Percentiles rank a stretch among this genome's conserved stretches.
Conservation (phyloP, 2,329 filamentous ascomycete species). For the Verticillium longisporum region DNA sequence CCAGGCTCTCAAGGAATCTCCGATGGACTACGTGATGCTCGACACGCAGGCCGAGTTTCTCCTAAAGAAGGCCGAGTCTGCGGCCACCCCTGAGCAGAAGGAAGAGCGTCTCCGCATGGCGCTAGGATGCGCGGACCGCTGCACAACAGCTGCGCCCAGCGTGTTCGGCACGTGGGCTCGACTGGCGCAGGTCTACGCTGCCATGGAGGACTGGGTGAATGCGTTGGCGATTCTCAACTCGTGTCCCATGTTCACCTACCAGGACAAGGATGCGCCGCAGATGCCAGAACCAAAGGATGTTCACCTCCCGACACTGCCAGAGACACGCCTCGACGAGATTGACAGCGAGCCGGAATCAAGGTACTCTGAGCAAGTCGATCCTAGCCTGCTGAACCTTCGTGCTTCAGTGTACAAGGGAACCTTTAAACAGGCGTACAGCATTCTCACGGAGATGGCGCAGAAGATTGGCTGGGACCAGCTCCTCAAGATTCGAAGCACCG, state of each 20-base stretch:
- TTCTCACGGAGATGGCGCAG: constrained; percentile 90
- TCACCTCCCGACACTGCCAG: constrained; percentile 76
- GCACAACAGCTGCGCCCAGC: constrained; percentile 89
- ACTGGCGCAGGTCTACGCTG: constrained; percentile 87
- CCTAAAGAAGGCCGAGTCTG: constrained; percentile 67
- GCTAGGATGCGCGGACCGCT: constrained; percentile 86
- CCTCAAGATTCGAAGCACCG: constrained; percentile 87
- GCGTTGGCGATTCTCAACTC: constrained; percentile 94
- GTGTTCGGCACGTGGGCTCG: constrained; percentile 97
- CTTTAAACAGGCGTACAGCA: constrained; percentile 88
- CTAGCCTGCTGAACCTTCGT: constrained; percentile 76
- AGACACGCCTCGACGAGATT: constrained; percentile 91
- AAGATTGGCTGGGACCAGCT: constrained; percentile 98
- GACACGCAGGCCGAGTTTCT: constrained; percentile 92
- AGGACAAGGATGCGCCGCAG: constrained; percentile 91
- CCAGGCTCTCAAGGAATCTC: constrained; percentile 80
- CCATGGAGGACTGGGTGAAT: constrained; percentile 93
- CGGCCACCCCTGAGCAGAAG: constrained; percentile 46
- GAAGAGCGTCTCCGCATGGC: constrained; percentile 75
- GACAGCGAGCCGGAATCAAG: constrained; percentile 82
- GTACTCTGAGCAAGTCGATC: constrained; percentile 79
- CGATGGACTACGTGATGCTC: constrained; percentile 96
- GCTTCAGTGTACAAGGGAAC: constrained; percentile 90
- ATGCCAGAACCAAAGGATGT: constrained; percentile 92
- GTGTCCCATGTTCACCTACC: constrained; percentile 99